A percentile compares a stretch with the other conserved stretches of the same genome.
Conservation (phyloP, 2,329 filamentous ascomycete genomes). For the Paecilomyces niveus region DNA sequence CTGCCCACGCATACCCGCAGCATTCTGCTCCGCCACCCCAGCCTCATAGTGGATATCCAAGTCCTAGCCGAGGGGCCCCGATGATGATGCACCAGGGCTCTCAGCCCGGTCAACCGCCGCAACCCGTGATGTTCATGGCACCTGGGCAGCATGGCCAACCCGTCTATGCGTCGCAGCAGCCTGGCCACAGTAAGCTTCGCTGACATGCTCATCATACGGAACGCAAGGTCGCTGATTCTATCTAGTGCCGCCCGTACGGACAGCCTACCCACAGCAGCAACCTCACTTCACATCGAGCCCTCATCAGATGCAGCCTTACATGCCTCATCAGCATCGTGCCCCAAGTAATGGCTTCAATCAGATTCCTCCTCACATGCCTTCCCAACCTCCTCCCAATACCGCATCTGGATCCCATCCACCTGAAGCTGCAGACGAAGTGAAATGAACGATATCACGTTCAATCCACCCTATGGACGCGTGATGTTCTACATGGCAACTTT, state of each 20-base stretch:
- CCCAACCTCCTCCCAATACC: slow-evolving; percentile 23
- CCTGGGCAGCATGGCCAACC: slow-evolving; percentile 69
- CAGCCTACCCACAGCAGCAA: slow-evolving; percentile 52
- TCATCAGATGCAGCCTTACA: slow-evolving; percentile 57
- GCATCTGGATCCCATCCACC: slow-evolving; percentile 32
- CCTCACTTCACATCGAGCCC: slow-evolving; percentile 61
- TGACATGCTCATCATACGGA: neutral
- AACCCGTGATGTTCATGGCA: slow-evolving; percentile 67
- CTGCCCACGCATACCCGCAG: slow-evolving; percentile 61
- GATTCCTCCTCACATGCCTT: slow-evolving; percentile 36
- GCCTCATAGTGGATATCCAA: slow-evolving; percentile 72
- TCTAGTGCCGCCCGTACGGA: slow-evolving; percentile 53
- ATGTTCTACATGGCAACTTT: slow-evolving; percentile 5
- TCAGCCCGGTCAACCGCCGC: slow-evolving; percentile 71
- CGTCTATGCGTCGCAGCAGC: slow-evolving; percentile 62
- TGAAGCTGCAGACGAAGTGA: slow-evolving; percentile 40
- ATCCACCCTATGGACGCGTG: neutral
- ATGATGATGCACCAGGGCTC: slow-evolving; percentile 96
- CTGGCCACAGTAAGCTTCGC: slow-evolving; percentile 62
- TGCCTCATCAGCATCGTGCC: slow-evolving; percentile 49
- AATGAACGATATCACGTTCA: slow-evolving; percentile 29
- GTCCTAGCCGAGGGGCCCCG: slow-evolving; percentile 73
- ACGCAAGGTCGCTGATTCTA: slow-evolving; percentile 32
- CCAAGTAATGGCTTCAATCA: slow-evolving; percentile 51
- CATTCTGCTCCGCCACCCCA: slow-evolving; percentile 42